Evolutionary conservation across 2,329 filamentous ascomycete species (phyloP).

Genomic region (Elsinoe australis): DNA sequence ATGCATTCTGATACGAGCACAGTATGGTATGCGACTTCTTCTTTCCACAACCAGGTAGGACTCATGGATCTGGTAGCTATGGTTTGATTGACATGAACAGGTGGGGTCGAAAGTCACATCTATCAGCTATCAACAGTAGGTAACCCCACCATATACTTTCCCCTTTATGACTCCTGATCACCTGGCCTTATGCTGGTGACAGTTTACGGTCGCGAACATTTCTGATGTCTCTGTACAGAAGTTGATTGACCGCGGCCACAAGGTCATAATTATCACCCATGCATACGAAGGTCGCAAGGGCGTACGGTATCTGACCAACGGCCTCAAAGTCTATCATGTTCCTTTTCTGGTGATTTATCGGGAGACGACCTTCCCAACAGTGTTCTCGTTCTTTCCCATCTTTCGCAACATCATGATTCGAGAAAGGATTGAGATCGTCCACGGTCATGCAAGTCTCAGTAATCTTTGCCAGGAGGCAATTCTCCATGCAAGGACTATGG

Average conservation of each 20-base stretch:
- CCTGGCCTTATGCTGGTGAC: too few relatives aligned
- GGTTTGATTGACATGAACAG: slow-evolving; percentile 28
- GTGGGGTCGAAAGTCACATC: slow-evolving; percentile 95
- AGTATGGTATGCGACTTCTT: slow-evolving; percentile 99
- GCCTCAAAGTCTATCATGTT: slow-evolving; percentile 95
- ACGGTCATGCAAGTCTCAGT: slow-evolving; percentile 91
- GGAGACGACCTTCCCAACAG: slow-evolving; percentile 85
- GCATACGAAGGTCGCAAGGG: slow-evolving; percentile 86
- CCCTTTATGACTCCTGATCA: not conserved
- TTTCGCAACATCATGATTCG: slow-evolving; percentile 93
- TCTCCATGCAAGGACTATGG: slow-evolving; percentile 91
- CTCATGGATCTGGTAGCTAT: slow-evolving; percentile 7
- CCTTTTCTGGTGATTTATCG: slow-evolving; percentile 95
- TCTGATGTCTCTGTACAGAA: slow-evolving; percentile 47
- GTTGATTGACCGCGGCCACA: slow-evolving; percentile 93
- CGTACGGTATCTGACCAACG: slow-evolving; percentile 91
- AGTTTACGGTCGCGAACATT: too few relatives aligned
- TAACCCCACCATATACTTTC: not conserved
- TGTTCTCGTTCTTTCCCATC: slow-evolving; percentile 98
- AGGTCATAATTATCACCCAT: slow-evolving; percentile 96
- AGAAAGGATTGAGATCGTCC: slow-evolving; percentile 92
- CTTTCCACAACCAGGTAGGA: slow-evolving; percentile 77
- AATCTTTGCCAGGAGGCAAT: slow-evolving; percentile 93
- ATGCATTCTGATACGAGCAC: slow-evolving; percentile 23
- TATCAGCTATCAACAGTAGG: slow-evolving; percentile 80